Percentiles rank a stretch among this genome's conserved stretches.
Conservation (phyloP, 2,329 filamentous ascomycete species). For the Hymenoscyphus salicellus region DNA sequence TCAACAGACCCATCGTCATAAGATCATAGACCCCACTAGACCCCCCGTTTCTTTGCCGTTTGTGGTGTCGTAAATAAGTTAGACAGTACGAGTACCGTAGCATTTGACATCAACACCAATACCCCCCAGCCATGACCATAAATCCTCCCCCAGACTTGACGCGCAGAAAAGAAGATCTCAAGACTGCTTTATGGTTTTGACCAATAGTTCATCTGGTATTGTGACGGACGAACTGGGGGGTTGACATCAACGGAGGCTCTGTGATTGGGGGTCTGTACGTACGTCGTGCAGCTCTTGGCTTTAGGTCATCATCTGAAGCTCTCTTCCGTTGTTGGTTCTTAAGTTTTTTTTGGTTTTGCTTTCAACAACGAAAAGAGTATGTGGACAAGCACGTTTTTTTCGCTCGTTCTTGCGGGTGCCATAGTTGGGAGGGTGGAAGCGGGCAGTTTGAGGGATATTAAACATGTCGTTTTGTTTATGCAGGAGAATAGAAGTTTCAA, state of each 20-base stretch:
- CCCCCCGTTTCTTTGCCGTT: not conserved
- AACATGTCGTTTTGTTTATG: constrained; percentile 58
- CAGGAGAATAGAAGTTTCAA: constrained; percentile 45
- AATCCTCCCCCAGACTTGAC: not conserved
- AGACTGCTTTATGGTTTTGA: not conserved
- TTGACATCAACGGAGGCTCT: not conserved
- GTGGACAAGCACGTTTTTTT: not conserved
- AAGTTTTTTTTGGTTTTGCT: not conserved
- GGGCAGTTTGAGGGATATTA: constrained; percentile 46
- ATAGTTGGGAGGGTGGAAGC: constrained; percentile 24
- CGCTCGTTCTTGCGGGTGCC: not conserved
- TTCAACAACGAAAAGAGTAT: not conserved
- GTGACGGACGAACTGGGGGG: not conserved
- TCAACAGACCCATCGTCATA: not conserved
- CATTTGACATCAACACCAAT: too few relatives aligned
- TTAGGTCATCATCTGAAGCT: not conserved
- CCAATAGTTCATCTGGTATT: not conserved
- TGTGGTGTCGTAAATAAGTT: not conserved
- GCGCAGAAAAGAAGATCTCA: not conserved
- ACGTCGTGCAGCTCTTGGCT: not conserved
- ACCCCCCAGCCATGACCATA: not conserved
- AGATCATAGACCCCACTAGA: not conserved
- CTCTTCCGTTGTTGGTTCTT: not conserved
- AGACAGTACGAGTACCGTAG: not conserved
- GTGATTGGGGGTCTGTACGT: not conserved